These are phyloP conservation scores for Colletotrichum australisinense DNA, from an alignment of 2,329 filamentous ascomycete species.

Conservation along the genomic window DNA sequence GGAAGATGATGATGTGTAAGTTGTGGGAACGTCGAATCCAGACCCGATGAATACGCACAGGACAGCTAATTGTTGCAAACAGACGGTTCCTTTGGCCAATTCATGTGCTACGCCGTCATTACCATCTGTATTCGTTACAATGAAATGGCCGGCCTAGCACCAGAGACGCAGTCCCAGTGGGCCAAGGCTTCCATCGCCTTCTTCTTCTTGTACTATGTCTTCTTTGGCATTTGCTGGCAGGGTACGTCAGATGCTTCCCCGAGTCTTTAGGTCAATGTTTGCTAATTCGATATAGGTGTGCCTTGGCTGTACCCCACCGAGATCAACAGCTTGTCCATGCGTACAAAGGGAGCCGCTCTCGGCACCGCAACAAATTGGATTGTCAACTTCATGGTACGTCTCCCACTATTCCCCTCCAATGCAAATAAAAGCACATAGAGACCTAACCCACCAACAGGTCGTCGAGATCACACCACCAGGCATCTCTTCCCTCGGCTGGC, in stretches of 20 bases:
- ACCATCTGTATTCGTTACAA: slow-evolving; percentile 59
- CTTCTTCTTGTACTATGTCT: slow-evolving; percentile 39
- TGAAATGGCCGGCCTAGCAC: slow-evolving; percentile 39
- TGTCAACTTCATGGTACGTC: slow-evolving; percentile 32
- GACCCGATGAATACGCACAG: background rate
- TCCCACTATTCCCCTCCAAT: too few relatives aligned
- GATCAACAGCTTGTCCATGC: slow-evolving; percentile 47
- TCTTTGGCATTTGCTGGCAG: slow-evolving; percentile 37
- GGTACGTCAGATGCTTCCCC: background rate
- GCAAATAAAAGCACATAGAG: too few relatives aligned
- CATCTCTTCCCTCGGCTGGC: slow-evolving; percentile 59
- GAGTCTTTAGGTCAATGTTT: background rate
- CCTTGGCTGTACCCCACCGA: slow-evolving; percentile 48
- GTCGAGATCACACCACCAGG: slow-evolving; percentile 50
- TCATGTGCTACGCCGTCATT: slow-evolving; percentile 62
- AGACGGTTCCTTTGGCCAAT: slow-evolving; percentile 60
- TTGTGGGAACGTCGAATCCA: background rate
- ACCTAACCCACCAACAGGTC: slow-evolving; percentile 27
- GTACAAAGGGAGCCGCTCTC: slow-evolving; percentile 42
- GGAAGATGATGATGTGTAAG: slow-evolving; percentile 67
- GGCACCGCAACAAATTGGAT: slow-evolving; percentile 36
- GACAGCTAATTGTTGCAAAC: background rate
- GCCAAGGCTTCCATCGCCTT: slow-evolving; percentile 38
- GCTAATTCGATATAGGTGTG: slow-evolving; percentile 29
- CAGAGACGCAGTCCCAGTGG: slow-evolving; percentile 19